Conservation (phyloP, 2,329 filamentous ascomycete genomes). For the Xylaria arbuscula region DNA sequence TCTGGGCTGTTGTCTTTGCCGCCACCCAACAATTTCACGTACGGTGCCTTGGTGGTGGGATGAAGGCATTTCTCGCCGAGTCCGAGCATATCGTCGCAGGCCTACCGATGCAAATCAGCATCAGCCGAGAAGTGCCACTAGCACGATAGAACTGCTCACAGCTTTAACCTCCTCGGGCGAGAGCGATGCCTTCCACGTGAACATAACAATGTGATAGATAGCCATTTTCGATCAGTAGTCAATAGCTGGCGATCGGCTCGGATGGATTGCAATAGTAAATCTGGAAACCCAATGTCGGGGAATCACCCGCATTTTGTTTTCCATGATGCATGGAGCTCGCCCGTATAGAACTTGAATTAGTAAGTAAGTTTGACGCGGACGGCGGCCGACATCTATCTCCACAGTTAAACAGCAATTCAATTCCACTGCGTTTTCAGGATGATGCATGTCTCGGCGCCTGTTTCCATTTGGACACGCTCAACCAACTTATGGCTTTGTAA, state of each 20-base stretch:
- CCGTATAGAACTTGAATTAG: neutral
- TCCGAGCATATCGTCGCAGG: slow-evolving; percentile 53
- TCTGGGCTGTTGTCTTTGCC: slow-evolving; percentile 72
- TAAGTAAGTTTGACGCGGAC: neutral
- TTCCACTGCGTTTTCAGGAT: neutral
- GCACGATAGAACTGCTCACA: slow-evolving; percentile 39
- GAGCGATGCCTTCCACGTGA: slow-evolving; percentile 46
- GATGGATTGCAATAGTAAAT: neutral
- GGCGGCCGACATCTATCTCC: neutral
- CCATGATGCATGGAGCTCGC: neutral
- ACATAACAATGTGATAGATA: slow-evolving; percentile 47
- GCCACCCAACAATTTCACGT: slow-evolving; percentile 67
- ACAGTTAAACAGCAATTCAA: neutral
- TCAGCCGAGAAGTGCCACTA: slow-evolving; percentile 11
- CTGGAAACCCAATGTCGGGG: neutral
- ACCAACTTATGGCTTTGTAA: neutral
- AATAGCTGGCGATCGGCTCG: neutral
- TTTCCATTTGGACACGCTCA: neutral
- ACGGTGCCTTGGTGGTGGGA: slow-evolving; percentile 66
- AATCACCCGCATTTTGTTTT: neutral
- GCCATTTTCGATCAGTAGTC: slow-evolving; percentile 40
- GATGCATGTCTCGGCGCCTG: neutral
- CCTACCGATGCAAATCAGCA: slow-evolving; percentile 38
- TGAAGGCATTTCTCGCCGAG: slow-evolving; percentile 70
- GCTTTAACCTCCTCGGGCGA: slow-evolving; percentile 47